Evolutionary conservation across 352 stramenopile species (phyloP), one percentile per base, ranked within the genome.

Genomic region (Thalassiosira hispida): DNA sequence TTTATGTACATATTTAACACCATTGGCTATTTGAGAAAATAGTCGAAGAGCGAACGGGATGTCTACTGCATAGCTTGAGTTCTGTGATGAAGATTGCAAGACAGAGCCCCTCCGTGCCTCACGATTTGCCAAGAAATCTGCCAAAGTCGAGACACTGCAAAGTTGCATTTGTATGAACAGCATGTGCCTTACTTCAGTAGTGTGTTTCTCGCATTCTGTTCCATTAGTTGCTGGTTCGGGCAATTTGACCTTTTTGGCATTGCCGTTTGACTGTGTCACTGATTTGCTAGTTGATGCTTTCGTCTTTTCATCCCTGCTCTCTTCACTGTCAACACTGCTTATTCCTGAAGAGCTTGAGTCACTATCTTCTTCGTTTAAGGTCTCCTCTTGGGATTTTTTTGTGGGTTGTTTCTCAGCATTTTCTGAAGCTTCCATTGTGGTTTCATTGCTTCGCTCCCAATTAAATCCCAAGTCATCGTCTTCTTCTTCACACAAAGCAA

Each of bases 151-250:
- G 20, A 83, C 64, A 78, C 83, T 90, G 70, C 90, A 94, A 61
- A 93, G 86, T 84, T 93, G 88, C 90, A 94, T 94, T 76, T 94
- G 90, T 67, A 94, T 94, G 60, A 91, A 94, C 11, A 94, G 70
- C 55, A 85, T 83, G 44, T 86, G 77, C 27, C 67, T 71, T 52
- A 38, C 23, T 29, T 68, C 64, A 33, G 47, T 65, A 53, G 46
- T 70, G 71, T 59, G 65, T 52, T 44, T 46, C 1, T 77, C 22
- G 16, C 49, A 42, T 62, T 59, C 46, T 55, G 16, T 35, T 22
- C 38, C 55, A n/a, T 49, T 42, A 16, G 38, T 59, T 69, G 27
- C 18, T 31, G 29, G 5, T 33, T 77, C 25, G 35, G 51, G 18
- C 6, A 70, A 42, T 46, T 40, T 52, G n/a, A 42, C 46, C 25